Evolutionary conservation across 768 basidiomycete species (phyloP).

Genomic region (Phylloporus arenicola): DNA sequence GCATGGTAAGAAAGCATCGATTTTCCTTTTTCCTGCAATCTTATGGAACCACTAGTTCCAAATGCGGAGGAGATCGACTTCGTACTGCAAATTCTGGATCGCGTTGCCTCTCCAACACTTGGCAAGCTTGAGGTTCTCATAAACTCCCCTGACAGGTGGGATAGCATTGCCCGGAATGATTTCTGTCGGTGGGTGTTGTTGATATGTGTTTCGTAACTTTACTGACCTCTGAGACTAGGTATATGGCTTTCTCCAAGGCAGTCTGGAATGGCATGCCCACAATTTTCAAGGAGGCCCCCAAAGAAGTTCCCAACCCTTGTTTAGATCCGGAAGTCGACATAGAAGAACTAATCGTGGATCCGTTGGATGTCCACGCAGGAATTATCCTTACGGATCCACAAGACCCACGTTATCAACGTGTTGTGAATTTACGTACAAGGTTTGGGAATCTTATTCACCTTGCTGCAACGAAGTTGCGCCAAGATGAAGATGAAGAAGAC

Average conservation of each 20-base stretch:
- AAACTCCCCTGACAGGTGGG: slow-evolving; percentile 50
- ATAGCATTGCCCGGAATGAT: slow-evolving; percentile 65
- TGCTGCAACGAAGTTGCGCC: slow-evolving; percentile 61
- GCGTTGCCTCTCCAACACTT: slow-evolving; percentile 60
- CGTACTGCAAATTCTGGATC: slow-evolving; percentile 69
- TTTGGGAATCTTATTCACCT: slow-evolving; percentile 65
- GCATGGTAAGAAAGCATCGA: slow-evolving; percentile 53
- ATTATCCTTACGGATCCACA: slow-evolving; percentile 66
- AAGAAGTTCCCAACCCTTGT: slow-evolving; percentile 53
- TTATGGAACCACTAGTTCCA: slow-evolving; percentile 35
- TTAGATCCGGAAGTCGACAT: slow-evolving; percentile 59
- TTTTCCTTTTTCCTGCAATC: slow-evolving; percentile 7
- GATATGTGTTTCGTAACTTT: neutral
- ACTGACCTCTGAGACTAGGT: slow-evolving; percentile 34
- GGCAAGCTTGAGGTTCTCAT: slow-evolving; percentile 63
- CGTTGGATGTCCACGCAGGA: slow-evolving; percentile 65
- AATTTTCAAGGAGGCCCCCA: slow-evolving; percentile 52
- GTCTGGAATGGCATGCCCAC: slow-evolving; percentile 75
- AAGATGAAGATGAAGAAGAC: slow-evolving; percentile 64
- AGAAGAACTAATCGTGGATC: slow-evolving; percentile 61
- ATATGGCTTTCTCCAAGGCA: slow-evolving; percentile 66
- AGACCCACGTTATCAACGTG: slow-evolving; percentile 70
- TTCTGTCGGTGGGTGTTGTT: slow-evolving; percentile 63
- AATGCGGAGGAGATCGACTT: slow-evolving; percentile 65
- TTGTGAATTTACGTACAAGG: slow-evolving; percentile 49